Evolutionary conservation across 352 stramenopile genomes (phyloP), one percentile per base, ranked within the genome.

Genomic region (Pythium rishiriense): DNA sequence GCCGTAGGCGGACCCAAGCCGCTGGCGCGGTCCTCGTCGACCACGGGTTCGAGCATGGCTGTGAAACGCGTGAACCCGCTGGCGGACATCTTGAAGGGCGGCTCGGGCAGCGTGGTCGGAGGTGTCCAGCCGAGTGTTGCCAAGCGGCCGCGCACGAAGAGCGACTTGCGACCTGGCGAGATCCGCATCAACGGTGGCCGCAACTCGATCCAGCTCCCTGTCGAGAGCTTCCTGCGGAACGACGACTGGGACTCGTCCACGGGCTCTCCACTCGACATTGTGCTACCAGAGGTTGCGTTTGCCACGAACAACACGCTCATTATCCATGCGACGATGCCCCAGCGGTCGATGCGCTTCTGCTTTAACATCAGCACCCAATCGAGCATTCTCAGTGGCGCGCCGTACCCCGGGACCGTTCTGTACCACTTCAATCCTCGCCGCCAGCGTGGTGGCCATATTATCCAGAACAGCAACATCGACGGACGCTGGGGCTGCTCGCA

Each of bases 221-320:
- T 91, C 9, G 85, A 93, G 58, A 91, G 82, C 58, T 94, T 93
- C 53, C 43, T 94, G 28, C 76, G 74, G 17, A 87, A 47, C 1
- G 83, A 94, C 51, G 81, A 94, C 68, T 94, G 85, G 85, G 83
- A 91, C 65, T 91, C 85, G 10, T 52, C 81, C n/a, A 85, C 72
- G 0, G 73, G 71, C 1, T 73, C 77, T 0, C 72, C 83, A 17
- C 62, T 94, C 22, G 78, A 90, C 55, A 60, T 94, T 11, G 79
- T 88, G 48, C 74, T 94, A 1, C 78, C 85, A 0, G 83, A 91
- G 68, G 75, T 90, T 9, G 85, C 83, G 9, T 92, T 94, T 53
- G 78, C 78, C 6, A 91, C 85, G 35, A 94, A 94, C 56, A 94
- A 94, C 70, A 94, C 85, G 72, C 72, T 94, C 29, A 85, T 94